Conservation (phyloP, 371 early-diverging fungal genomes). For the Mucor piriformis region DNA sequence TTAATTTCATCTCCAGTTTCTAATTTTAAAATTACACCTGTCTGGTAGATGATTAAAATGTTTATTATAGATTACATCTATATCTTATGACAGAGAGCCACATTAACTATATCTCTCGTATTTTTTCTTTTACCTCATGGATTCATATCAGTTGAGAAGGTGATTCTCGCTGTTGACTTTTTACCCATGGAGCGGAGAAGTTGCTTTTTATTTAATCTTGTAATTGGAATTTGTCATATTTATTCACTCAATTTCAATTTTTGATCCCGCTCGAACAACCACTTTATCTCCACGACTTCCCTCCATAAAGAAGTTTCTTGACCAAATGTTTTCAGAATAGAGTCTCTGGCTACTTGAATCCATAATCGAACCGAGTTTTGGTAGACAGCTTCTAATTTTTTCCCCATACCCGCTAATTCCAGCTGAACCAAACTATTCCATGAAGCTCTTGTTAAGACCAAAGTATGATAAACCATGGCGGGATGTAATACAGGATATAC, state of each 20-base stretch:
- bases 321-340: conserved; percentile 30
- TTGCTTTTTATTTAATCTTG: not conserved
- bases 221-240: not conserved
- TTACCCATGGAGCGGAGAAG: no score
- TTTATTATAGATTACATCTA: no score
- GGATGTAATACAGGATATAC: conserved; percentile 72
- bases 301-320: conserved; percentile 36
- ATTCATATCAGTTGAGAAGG: no score
- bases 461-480: conserved; percentile 55
- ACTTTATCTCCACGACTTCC: conserved; percentile 43
- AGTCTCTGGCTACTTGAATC: conserved; percentile 32
- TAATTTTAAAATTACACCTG: no score
- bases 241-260: conserved; percentile 23
- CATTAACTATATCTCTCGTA: no score
- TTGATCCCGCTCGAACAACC: conserved; percentile 50
- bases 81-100: no score
- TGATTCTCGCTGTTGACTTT: no score
- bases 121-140: no score
- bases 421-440: conserved; percentile 61
- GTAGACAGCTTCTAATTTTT: conserved; percentile 39
- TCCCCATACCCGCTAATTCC: conserved; percentile 44
- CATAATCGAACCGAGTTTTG: conserved; percentile 34
- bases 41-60: no score
- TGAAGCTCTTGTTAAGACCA: conserved; percentile 61
- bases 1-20: no score